Evolutionary conservation across 2,329 filamentous ascomycete species (phyloP), one percentile per base, ranked within the genome.

Genomic region (Dichotomopilus funicola): DNA sequence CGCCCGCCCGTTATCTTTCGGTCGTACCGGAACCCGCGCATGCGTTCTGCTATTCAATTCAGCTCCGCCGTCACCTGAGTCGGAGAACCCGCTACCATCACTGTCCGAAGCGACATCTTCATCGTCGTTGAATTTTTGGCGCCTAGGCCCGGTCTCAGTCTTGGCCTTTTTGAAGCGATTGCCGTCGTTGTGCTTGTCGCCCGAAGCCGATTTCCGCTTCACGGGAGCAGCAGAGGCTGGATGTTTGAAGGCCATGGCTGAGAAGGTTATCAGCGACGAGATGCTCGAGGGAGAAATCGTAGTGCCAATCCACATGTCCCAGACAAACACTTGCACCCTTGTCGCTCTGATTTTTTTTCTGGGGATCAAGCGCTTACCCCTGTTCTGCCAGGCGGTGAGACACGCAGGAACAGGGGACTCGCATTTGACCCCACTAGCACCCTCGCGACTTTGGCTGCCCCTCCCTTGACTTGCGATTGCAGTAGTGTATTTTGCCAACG

Each of bases 131-230:
- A 67, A 58, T 62, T 70, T 70, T 46, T 65, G 64, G 19, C 63
- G 59, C 56, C 71, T 70, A 56, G 67, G 62, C 27, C 59, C 63
- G 9, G 64, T 62, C 31, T 49, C 66, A 4, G 78, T 64, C 61
- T 75, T 75, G 41, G 73, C 70, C 67, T 85, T 85, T 68, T 83
- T 83, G 41, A 67, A 62, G 54, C 72, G 72, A 52, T 71, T 72
- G 47, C 72, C 70, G 13, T 71, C 62, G 50, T 67, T 73, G 45
- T 73, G 70, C 67, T 79, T 82, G 38, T 68, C 67, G 37, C 64
- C 65, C 6, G 74, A 67, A 33, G 73, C 70, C 37, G 75, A 73
- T 71, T 86, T 86, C 62, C 83, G 74, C 72, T 86, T 86, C 58
- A 71, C 75, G 50, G 78, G 78, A 38, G 70, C 68, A 46, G 71